A percentile compares a stretch with the other conserved stretches of the same genome.
Conservation (phyloP, 345 rosid genomes). For the sweet orange (Citrus sinensis) region DNA sequence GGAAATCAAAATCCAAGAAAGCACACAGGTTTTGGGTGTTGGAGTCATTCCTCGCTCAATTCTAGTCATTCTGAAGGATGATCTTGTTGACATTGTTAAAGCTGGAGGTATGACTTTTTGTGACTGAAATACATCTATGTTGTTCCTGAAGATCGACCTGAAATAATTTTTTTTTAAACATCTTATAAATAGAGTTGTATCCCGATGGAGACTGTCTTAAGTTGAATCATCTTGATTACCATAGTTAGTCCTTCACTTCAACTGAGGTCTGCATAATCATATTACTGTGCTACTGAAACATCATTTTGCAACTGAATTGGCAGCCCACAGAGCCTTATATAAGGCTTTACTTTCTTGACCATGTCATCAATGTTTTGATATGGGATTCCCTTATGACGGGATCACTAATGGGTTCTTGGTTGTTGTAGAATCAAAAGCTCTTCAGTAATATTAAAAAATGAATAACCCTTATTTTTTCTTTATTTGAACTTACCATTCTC, state of each 20-base stretch:
- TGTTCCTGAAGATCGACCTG: neutral
- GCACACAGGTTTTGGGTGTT: slow-evolving; percentile 82
- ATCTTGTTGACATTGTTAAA: slow-evolving; percentile 93
- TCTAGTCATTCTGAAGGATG: slow-evolving; percentile 70
- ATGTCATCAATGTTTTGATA: neutral
- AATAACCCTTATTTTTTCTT: too few relatives aligned
- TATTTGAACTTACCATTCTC: too few relatives aligned
- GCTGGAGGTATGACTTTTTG: slow-evolving; percentile 75
- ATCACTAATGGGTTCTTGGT: neutral
- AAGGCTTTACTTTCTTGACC: neutral
- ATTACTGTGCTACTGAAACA: neutral
- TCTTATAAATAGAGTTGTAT: neutral
- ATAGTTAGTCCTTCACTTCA: neutral
- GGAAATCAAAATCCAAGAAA: slow-evolving; percentile 96
- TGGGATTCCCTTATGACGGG: neutral
- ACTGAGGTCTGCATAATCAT: neutral
- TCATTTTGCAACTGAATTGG: neutral
- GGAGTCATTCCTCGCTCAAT: slow-evolving; percentile 96
- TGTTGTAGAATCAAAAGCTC: neutral
- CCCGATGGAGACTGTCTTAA: neutral
- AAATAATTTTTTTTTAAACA: neutral
- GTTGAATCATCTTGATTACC: neutral
- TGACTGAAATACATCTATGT: neutral
- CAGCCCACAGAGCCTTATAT: neutral
- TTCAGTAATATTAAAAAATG: neutral